phyloP scores from a whole-genome alignment of 1,139 yeast species.

The Pichia sp. region DNA sequence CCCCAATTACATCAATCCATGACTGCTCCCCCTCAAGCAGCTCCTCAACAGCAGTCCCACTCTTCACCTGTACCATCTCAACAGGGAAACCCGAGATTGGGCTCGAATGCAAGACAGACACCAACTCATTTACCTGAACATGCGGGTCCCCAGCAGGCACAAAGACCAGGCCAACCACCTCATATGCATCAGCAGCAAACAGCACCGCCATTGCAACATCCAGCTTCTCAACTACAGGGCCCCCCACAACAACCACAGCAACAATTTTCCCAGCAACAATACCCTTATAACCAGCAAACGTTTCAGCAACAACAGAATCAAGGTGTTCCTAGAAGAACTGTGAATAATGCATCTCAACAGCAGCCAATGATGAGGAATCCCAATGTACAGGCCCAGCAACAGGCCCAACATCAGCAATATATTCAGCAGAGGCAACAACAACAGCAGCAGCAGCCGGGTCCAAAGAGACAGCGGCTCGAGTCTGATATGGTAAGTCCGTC shows the following conservation, averaged over 20 bases:
- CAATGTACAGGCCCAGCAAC: background rate
- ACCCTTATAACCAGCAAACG: background rate
- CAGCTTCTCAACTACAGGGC: background rate
- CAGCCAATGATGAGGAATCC: background rate
- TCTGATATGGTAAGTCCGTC: conserved; percentile 5
- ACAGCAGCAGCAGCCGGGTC: conserved; percentile 1
- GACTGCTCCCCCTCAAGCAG: background rate
- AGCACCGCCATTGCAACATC: background rate
- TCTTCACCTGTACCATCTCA: background rate
- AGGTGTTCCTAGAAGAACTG: background rate
- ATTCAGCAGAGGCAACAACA: background rate
- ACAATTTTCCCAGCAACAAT: background rate
- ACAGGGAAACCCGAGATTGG: background rate
- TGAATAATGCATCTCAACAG: background rate
- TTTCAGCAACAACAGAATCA: background rate
- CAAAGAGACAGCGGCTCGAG: conserved; percentile 7
- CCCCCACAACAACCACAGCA: background rate
- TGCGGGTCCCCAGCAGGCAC: background rate
- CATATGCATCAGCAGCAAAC: no score
- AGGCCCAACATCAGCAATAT: background rate
- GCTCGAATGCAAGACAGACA: background rate
- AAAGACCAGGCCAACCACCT: background rate
- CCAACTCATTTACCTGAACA: background rate
- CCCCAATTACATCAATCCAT: background rate
- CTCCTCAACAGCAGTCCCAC: background rate